Evolutionary conservation across 139 green algal species (phyloP), one percentile per base, ranked within the genome.

Genomic region (Pleodorina starrii): DNA sequence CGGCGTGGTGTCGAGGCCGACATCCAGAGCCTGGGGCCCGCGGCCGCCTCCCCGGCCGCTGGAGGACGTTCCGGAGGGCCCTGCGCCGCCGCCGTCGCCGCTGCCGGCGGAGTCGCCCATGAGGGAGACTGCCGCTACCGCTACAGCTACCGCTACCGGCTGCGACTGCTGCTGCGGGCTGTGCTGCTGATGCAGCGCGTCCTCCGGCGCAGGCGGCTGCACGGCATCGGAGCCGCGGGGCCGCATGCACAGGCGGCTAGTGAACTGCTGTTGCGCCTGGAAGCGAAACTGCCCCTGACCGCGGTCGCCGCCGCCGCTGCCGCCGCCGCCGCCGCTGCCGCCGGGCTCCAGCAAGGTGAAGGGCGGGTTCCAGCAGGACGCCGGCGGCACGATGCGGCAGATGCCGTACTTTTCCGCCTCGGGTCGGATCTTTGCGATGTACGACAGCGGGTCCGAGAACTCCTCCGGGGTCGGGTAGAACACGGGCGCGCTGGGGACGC

Each of bases 341-440:
- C 44, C 29, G 1, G 42, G 35, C 25, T 71, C 68, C n/a, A 94
- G 80, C n/a, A 94, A 72, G 7, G 76, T 48, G 81, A 92, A 93
- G n/a, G 94, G 93, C 57, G 85, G 93, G 32, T 91, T 44, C 94
- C 94, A 98, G n/a, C 44, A 79, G 44, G 90, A 92, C 2, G 92
- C 66, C 1, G 98, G 98, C 11, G 98, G 98, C 23, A 98, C 94
- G 74, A 99, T 98, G 69, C 93, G 93, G 14, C 94, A 97, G 59
- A 99, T 96, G 27, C 98, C 97, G 51, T 92, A 97, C 74, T 91
- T 89, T 44, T 93, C 90, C 0, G 94, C 97, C 46, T 96, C 81
- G 0, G 84, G 48, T 29, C 89, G 90, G 17, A 98, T 97, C 23
- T 76, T 93, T 0, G 71, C 17, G 35, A 99, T 97, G 93, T 97